Evolutionary conservation across 805 yeast genomes (phyloP).

Genomic region (Saccharomyces eubayanus): DNA sequence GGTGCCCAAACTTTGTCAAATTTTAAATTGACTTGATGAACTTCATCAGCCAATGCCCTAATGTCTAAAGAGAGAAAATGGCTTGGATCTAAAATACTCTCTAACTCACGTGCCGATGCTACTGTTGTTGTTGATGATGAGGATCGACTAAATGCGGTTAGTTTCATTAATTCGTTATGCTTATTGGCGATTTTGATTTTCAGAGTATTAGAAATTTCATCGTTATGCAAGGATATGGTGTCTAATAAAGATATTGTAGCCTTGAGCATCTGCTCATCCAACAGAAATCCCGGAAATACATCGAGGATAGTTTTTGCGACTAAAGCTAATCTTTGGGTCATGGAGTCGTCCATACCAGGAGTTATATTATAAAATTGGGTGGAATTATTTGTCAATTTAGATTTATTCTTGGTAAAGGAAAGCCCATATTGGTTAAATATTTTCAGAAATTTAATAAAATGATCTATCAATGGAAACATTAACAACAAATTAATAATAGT

Average conservation of each 20-base stretch:
- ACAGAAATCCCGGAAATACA: constrained; percentile 58
- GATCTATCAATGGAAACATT: constrained; percentile 49
- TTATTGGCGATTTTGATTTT: constrained; percentile 44
- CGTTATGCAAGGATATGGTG: constrained; percentile 39
- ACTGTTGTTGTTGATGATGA: constrained; percentile 6
- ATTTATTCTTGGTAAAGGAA: constrained; percentile 27
- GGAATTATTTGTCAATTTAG: constrained; percentile 15
- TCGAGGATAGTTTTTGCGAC: constrained; percentile 50
- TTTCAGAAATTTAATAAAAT: constrained; percentile 37
- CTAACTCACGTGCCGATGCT: background rate
- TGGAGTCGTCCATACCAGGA: constrained; percentile 30
- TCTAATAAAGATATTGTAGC: constrained; percentile 47
- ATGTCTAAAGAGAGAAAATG: constrained; percentile 49
- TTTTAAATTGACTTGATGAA: constrained; percentile 57
- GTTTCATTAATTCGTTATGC: constrained; percentile 38
- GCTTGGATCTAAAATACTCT: constrained; percentile 29
- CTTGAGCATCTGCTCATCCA: constrained; percentile 55
- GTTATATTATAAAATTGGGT: constrained; percentile 24
- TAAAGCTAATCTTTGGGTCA: constrained; percentile 44
- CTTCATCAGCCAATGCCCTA: constrained; percentile 49
- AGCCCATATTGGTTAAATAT: constrained; percentile 38
- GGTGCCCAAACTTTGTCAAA: constrained; percentile 73
- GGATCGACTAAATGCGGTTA: constrained; percentile 24
- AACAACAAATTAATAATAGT: constrained; percentile 34
- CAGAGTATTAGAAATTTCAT: constrained; percentile 43